Conservation (phyloP, 108 stramenopile species). For the Halocafeteria seosinensis region DNA sequence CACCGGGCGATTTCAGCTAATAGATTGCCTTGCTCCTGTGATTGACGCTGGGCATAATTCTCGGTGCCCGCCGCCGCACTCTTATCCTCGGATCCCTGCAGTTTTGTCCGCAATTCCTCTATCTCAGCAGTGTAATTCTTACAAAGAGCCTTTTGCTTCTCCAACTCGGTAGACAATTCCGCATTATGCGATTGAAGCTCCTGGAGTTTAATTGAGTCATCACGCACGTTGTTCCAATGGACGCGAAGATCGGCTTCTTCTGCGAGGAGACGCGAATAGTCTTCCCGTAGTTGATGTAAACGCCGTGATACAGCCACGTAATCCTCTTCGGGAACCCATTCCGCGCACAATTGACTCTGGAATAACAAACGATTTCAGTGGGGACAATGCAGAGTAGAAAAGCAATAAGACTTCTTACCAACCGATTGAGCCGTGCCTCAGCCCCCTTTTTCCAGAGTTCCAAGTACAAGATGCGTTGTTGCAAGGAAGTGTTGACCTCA, state of each 20-base stretch:
- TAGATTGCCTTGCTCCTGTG: neutral
- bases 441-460: constrained; percentile 31
- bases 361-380: too few species aligned
- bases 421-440: constrained; percentile 8
- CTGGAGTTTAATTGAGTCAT: too few species aligned
- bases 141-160: neutral
- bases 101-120: neutral
- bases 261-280: neutral
- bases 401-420: too few species aligned
- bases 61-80: neutral
- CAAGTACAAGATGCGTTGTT: constrained; percentile 30
- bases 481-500: constrained; percentile 25
- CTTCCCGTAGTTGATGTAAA: neutral
- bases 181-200: neutral
- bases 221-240: neutral
- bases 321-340: neutral
- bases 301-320: neutral
- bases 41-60: neutral
- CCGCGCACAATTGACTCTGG: too few species aligned
- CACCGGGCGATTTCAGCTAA: neutral
- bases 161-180: neutral
- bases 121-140: neutral
- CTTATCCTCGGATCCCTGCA: neutral
- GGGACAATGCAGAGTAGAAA: too few species aligned
- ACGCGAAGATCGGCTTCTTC: neutral